phyloP scores from a whole-genome alignment of 768 basidiomycete species.

The Tulasnella sp. region DNA sequence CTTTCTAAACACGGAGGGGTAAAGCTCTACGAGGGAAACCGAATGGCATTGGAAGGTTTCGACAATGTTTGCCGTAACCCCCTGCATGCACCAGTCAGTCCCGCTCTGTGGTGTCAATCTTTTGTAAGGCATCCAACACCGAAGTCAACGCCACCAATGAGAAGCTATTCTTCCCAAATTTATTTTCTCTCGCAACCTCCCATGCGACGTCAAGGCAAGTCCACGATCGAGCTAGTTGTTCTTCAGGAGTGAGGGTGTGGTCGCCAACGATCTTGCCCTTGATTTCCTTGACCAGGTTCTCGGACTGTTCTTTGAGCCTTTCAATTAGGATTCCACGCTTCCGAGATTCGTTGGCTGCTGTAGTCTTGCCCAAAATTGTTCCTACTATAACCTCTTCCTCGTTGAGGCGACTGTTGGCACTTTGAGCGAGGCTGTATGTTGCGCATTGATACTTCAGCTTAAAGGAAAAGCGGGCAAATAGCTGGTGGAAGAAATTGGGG shows the following conservation, averaged over 20 bases:
- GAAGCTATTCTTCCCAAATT: background rate
- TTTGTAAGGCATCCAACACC: background rate
- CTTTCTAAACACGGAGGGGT: background rate
- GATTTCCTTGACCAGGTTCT: background rate
- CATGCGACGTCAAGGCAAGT: background rate
- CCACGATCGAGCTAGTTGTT: background rate
- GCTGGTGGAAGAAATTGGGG: background rate
- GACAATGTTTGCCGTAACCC: background rate
- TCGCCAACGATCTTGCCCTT: background rate
- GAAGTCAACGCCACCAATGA: background rate
- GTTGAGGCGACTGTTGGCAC: slow-evolving; percentile 50
- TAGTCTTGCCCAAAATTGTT: slow-evolving; percentile 66
- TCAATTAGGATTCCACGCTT: background rate
- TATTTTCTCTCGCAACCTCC: background rate
- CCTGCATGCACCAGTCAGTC: background rate
- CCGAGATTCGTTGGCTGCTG: slow-evolving; percentile 28
- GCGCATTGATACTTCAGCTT: slow-evolving; percentile 68
- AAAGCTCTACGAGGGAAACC: background rate
- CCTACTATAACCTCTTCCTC: slow-evolving; percentile 76
- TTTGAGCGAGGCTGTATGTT: slow-evolving; percentile 60
- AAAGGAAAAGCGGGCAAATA: slow-evolving; percentile 54
- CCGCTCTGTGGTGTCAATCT: background rate
- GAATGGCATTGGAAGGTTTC: background rate
- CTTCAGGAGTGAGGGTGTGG: background rate
- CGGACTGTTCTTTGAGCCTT: background rate